Evolutionary conservation across 2,329 filamentous ascomycete genomes (phyloP), one percentile per base, ranked within the genome.

Genomic region (Nothophaeocryptopus gaeumannii): DNA sequence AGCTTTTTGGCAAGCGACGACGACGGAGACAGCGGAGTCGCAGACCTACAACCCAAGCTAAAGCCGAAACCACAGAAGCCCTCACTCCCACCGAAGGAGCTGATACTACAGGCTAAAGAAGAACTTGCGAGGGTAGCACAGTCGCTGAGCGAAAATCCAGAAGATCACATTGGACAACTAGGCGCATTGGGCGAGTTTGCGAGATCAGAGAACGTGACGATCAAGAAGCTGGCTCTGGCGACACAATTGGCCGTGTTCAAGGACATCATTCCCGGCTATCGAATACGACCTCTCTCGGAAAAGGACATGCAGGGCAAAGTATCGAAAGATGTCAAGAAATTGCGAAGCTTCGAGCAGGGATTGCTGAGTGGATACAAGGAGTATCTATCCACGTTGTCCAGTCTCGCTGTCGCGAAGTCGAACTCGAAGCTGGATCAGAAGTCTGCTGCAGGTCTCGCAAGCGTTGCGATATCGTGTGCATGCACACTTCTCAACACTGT

Each of bases 261-360:
- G 69, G 93, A 97, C 70, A 81, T 96, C 39, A 97, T 99, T 51
- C 93, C 93, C 0, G 93, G 93, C 15, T 99, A 99, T 69, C 81
- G 93, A 53, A 97, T 99, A 74, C 85, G 93, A 13, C 87, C 89
- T 1, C 74, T 89, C 3, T 77, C 80, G 1, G 89, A 95, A 53
- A 86, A 89, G 30, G 83, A 85, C 38, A 78, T 85, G 64, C 80
- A 81, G 50, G 85, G 85, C 56, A 95, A 95, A 68, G 74, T 97
- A 1, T 96, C 91, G 5, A 96, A 96, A 67, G 93, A 97, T 26
- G 89, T 97, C 31, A 84, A 86, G 64, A 86, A 83, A 59, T 72
- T 96, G 55, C 82, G 91, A 47, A 77, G 82, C 38, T 99, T 91
- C 67, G 93, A 99, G 68, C 90, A 96, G 68, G 82, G 88, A 14